These are phyloP conservation scores for Aureobasidium mangrovei DNA, from an alignment of 2,329 filamentous ascomycete genomes.

Conservation along the genomic window DNA sequence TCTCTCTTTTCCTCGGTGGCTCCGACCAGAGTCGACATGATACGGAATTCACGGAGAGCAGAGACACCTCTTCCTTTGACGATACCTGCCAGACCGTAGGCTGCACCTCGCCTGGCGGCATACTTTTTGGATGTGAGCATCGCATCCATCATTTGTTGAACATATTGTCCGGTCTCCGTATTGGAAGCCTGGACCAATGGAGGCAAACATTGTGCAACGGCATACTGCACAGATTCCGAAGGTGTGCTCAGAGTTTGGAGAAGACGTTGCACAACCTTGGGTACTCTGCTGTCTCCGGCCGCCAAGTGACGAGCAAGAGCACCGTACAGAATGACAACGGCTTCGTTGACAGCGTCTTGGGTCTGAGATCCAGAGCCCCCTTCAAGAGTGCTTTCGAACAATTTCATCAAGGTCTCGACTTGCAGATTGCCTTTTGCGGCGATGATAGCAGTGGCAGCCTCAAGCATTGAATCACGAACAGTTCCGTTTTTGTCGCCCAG, in stretches of 20 bases:
- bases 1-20: constrained; percentile 96
- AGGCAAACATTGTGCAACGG: constrained; percentile 86
- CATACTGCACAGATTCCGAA: constrained; percentile 93
- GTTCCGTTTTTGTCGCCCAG: constrained; percentile 70
- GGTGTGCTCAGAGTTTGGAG: constrained; percentile 84
- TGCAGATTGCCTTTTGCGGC: constrained; percentile 70
- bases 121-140: constrained; percentile 86
- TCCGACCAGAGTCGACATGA: constrained; percentile 70
- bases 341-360: constrained; percentile 87
- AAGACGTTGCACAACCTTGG: constrained; percentile 77
- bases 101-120: constrained; percentile 83
- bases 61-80: constrained; percentile 80
- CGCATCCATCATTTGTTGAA: constrained; percentile 70
- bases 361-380: constrained; percentile 71
- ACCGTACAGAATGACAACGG: constrained; percentile 94
- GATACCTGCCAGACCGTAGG: constrained; percentile 87
- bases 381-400: constrained; percentile 83
- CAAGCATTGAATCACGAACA: constrained; percentile 84
- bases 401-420: constrained; percentile 83
- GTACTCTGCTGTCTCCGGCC: constrained; percentile 76
- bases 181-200: constrained; percentile 77
- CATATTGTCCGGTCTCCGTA: constrained; percentile 69
- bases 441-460: constrained; percentile 75
- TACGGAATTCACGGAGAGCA: constrained; percentile 72
- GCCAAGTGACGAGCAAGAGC: constrained; percentile 82